A percentile compares a stretch with the other conserved stretches of the same genome.
phyloP scores from a whole-genome alignment of 2,329 filamentous ascomycete species.

The Penicillium sp. region DNA sequence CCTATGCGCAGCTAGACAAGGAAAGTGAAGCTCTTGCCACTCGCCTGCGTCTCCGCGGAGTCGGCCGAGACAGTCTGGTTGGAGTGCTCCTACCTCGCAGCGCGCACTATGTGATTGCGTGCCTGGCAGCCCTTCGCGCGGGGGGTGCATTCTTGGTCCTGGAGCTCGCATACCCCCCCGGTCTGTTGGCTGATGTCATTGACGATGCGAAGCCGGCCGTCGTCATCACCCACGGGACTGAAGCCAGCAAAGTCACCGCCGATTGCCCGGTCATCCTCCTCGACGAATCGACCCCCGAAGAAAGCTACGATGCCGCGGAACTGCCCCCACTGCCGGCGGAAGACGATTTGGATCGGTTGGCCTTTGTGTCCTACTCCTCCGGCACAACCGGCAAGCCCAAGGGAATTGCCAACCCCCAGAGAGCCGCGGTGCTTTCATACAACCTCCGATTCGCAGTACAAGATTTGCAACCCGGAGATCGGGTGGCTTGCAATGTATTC shows the following conservation, averaged over 20 bases:
- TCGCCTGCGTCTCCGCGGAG: slow-evolving; percentile 64
- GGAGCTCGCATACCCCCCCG: slow-evolving; percentile 74
- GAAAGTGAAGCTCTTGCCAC: slow-evolving; percentile 64
- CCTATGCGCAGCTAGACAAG: slow-evolving; percentile 69
- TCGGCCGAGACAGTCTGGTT: slow-evolving; percentile 70
- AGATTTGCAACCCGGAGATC: slow-evolving; percentile 68
- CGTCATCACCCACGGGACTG: slow-evolving; percentile 65
- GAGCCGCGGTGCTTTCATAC: slow-evolving; percentile 71
- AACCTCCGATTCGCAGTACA: slow-evolving; percentile 68
- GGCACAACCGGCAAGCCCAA: slow-evolving; percentile 78
- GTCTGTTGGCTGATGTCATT: slow-evolving; percentile 71
- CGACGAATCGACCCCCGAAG: slow-evolving; percentile 46
- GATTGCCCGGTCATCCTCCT: slow-evolving; percentile 62
- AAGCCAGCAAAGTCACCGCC: slow-evolving; percentile 64
- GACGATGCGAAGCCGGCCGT: slow-evolving; percentile 71
- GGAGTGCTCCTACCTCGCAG: slow-evolving; percentile 73
- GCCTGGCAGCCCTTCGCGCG: slow-evolving; percentile 72
- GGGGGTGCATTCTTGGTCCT: slow-evolving; percentile 79
- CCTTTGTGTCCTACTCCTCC: slow-evolving; percentile 79
- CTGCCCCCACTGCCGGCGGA: slow-evolving; percentile 57
- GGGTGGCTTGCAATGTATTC: slow-evolving; percentile 85
- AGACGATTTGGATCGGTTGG: slow-evolving; percentile 69
- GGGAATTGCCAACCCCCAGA: slow-evolving; percentile 76
- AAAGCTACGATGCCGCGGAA: slow-evolving; percentile 44
- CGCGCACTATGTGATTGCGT: slow-evolving; percentile 76